Conservation (phyloP, 371 early-diverging fungal genomes). For the Mucor mucedo region DNA sequence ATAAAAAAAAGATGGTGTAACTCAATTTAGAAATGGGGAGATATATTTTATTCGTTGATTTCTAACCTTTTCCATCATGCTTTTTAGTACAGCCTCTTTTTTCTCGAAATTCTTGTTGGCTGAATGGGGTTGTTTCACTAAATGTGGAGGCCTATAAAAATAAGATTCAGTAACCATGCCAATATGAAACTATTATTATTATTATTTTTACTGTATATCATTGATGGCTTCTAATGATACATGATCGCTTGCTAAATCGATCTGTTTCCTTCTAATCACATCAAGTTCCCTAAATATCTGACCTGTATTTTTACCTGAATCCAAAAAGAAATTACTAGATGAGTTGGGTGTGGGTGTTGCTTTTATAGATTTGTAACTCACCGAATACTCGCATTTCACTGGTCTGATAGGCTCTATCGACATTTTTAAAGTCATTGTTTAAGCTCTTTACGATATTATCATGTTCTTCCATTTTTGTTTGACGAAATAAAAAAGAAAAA, state of each 20-base stretch:
- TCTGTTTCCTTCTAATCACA: constrained; percentile 30
- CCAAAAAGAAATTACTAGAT: no score
- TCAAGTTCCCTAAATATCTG: constrained; percentile 23
- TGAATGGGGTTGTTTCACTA: neutral
- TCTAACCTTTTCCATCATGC: constrained; percentile 31
- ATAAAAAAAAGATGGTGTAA: neutral
- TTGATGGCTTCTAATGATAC: constrained; percentile 22
- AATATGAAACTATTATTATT: neutral
- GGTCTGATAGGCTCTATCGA: constrained; percentile 18
- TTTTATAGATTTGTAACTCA: neutral
- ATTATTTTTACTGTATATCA: constrained; percentile 32
- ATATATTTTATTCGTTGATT: neutral
- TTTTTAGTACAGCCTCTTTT: constrained; percentile 23
- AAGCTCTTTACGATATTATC: constrained; percentile 17
- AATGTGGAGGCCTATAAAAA: neutral
- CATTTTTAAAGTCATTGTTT: constrained; percentile 23
- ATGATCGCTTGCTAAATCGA: constrained; percentile 30
- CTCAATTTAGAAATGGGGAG: neutral
- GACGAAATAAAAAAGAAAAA: neutral
- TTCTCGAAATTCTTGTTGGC: constrained; percentile 20
- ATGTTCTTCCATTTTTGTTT: constrained; percentile 24
- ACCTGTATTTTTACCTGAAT: constrained; percentile 22
- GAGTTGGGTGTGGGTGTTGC: neutral
- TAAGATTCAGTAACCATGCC: neutral
- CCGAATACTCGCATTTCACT: constrained; percentile 28